Base-by-base conservation (phyloP, 2,329 filamentous ascomycete species). In the Lecanosticta acicola region DNA sequence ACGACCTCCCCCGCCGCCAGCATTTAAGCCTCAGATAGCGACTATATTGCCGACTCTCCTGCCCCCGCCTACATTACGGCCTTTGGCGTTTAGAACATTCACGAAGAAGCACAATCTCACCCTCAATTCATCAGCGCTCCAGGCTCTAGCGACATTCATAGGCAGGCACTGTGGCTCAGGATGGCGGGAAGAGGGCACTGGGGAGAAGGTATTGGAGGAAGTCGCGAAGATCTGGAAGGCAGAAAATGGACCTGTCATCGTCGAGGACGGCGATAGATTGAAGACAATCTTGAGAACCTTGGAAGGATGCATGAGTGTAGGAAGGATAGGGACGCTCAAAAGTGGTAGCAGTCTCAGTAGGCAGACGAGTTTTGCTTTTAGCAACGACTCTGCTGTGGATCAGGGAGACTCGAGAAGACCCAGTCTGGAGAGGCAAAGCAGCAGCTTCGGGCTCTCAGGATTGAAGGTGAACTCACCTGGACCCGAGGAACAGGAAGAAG, bases 51-150 rank as follows among this genome's bases (percentile, higher is more conserved):
- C 93, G 3, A 93, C 98, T 46, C 76, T 94, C 29, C 81, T 98
- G 3, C 90, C 91, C 3, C 86, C 90, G 0, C 81, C 88, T 8
- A 94, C 87, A 0, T 72, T 98, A 33, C 79, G 94, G 51, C 91
- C 93, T 2, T 76, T 97, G 16, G 94, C 93, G 7, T 97, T 98
- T 63, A 82, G 93, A 38, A 94, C 87, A 0, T 94, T 98, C 56
- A 98, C 93, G 1, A 96, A 96, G 68, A 98, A 97, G 63, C 88
- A 98, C 69, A 94, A 91, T 58, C 74, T 98, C 45, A 97, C 90
- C 0, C 79, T 98, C 43, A 90, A 87, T 5, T 93, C 91, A 0
- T 81, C 89, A 0, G 88, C 93, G 0, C 73, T 98, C 3, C 83
- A 91, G 65, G 80, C 86, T 38, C 76, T 98, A 24, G 90, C 93